Evolutionary conservation across 2,329 filamentous ascomycete genomes (phyloP).

Genomic region (Aspergillus novofumigatus): DNA sequence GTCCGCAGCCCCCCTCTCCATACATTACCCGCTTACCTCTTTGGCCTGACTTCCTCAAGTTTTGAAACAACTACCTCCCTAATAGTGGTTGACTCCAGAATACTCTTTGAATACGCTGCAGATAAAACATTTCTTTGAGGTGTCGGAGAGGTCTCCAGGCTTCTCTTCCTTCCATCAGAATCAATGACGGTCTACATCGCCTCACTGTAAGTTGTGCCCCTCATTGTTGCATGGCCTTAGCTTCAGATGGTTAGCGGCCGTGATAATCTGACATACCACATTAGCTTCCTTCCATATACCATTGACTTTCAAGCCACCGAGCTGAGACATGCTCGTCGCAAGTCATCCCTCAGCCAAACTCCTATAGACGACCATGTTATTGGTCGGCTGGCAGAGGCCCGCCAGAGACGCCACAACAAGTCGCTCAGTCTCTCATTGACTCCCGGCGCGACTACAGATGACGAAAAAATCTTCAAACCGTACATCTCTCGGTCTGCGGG

Average conservation of each 20-base stretch:
- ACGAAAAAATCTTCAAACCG: constrained; percentile 37
- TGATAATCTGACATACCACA: constrained; percentile 2
- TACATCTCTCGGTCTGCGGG: constrained; percentile 25
- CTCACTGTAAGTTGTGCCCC: constrained; percentile 26
- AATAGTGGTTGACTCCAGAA: background rate
- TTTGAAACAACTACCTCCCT: background rate
- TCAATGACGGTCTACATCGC: constrained; percentile 33
- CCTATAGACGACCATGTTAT: constrained; percentile 21
- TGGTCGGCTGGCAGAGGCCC: constrained; percentile 20
- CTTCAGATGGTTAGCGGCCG: background rate
- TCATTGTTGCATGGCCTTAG: background rate
- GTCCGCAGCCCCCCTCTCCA: background rate
- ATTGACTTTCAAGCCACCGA: constrained; percentile 30
- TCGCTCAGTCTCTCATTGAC: constrained; percentile 26
- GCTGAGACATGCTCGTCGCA: constrained; percentile 17
- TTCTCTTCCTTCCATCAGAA: background rate
- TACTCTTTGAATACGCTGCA: background rate
- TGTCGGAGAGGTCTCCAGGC: background rate
- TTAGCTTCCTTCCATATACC: constrained; percentile 35
- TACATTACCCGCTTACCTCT: background rate
- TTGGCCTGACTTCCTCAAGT: background rate
- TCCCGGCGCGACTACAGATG: constrained; percentile 36
- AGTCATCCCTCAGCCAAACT: constrained; percentile 20
- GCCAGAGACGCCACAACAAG: constrained; percentile 14
- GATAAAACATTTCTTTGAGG: background rate